Evolutionary conservation across 2,329 filamentous ascomycete species (phyloP).

Genomic region (Beauveria australis): DNA sequence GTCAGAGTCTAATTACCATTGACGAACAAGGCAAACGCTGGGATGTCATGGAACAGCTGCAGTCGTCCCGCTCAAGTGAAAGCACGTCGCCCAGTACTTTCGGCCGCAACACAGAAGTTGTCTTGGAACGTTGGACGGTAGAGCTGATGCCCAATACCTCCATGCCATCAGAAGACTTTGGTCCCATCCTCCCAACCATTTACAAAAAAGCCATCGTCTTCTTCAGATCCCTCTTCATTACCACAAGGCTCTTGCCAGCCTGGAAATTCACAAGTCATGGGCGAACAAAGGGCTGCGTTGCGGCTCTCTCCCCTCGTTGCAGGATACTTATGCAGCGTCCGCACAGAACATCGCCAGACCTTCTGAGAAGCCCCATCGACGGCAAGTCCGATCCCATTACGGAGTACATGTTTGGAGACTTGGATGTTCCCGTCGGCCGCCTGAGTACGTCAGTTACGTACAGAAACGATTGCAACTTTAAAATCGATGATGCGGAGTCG

Average conservation of each 20-base stretch:
- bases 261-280: constrained; percentile 75
- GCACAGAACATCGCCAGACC: constrained; percentile 52
- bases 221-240: constrained; percentile 80
- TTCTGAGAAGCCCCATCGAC: constrained; percentile 41
- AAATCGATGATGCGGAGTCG: constrained; percentile 84
- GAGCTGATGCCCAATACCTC: constrained; percentile 54
- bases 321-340: constrained; percentile 61
- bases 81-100: constrained; percentile 32
- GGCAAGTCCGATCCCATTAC: constrained; percentile 44
- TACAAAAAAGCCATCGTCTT: constrained; percentile 97
- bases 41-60: constrained; percentile 81
- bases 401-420: constrained; percentile 71
- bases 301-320: constrained; percentile 65
- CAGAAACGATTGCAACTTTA: constrained; percentile 82
- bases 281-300: constrained; percentile 61
- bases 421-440: constrained; percentile 79
- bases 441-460: constrained; percentile 77
- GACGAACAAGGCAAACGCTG: constrained; percentile 87
- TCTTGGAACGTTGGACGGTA: constrained; percentile 86
- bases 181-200: constrained; percentile 65
- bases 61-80: constrained; percentile 49
- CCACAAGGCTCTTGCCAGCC: constrained; percentile 72
- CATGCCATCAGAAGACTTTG: constrained; percentile 51
- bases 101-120: constrained; percentile 58
- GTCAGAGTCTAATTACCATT: constrained; percentile 77